phyloP scores from a whole-genome alignment of 495 filamentous ascomycete genomes.

The Aspergillus campestris region DNA sequence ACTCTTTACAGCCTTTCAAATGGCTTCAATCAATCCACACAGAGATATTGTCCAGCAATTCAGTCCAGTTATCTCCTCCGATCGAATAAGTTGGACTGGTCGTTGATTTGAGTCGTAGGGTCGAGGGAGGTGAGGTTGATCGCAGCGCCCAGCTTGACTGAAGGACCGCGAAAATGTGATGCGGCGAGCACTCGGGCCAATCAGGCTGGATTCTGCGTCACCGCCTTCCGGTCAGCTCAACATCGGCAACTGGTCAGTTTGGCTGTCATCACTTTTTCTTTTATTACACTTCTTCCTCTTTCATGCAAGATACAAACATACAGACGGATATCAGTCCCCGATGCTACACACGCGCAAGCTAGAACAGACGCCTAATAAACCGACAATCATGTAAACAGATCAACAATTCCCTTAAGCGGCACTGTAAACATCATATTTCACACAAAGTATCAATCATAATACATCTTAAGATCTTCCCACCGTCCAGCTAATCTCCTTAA shows the following conservation, averaged over 20 bases:
- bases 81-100: constrained; percentile 7
- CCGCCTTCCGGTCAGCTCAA: constrained; percentile 14
- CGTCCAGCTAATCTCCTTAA: constrained; percentile 88
- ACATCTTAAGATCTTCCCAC: constrained; percentile 43
- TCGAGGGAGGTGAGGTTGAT: not conserved
- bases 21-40: too few species aligned
- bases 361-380: too few species aligned
- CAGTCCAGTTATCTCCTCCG: not conserved
- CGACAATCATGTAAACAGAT: not conserved
- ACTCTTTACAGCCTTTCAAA: too few species aligned
- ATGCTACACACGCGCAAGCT: too few species aligned
- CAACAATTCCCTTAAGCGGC: not conserved
- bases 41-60: not conserved
- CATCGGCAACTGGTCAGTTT: not conserved
- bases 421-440: not conserved
- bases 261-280: too few species aligned
- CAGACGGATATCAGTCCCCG: too few species aligned
- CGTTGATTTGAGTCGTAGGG: not conserved
- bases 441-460: not conserved
- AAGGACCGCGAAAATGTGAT: constrained; percentile 30
- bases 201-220: constrained; percentile 10
- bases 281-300: too few species aligned
- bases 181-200: constrained; percentile 22
- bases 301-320: too few species aligned
- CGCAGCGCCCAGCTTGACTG: constrained; percentile 10